Evolutionary conservation across 2,329 filamentous ascomycete genomes (phyloP).

Genomic region (Westerdykella sp.): DNA sequence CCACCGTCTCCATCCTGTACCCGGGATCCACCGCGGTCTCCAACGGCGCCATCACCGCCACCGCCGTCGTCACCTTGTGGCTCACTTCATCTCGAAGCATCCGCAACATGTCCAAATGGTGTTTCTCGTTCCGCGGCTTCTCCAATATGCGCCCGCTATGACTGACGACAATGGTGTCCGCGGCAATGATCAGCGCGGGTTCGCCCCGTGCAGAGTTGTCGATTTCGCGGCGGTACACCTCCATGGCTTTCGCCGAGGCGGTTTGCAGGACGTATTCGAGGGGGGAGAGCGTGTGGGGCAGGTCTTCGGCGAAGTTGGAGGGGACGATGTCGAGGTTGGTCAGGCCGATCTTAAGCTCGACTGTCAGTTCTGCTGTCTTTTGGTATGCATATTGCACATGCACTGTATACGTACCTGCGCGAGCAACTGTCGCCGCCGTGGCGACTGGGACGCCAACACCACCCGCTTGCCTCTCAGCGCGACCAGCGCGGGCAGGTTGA

Average conservation of each 20-base stretch:
- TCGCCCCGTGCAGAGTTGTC: conserved; percentile 56
- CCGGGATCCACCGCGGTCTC: conserved; percentile 76
- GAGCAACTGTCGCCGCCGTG: conserved; percentile 74
- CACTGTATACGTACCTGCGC: conserved; percentile 49
- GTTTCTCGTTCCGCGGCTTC: conserved; percentile 75
- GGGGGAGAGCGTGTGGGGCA: conserved; percentile 70
- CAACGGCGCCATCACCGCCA: conserved; percentile 76
- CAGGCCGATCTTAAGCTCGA: conserved; percentile 61
- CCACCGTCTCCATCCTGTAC: conserved; percentile 72
- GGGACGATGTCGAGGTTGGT: conserved; percentile 76
- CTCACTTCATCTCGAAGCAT: conserved; percentile 67
- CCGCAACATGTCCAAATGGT: conserved; percentile 80
- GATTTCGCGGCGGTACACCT: conserved; percentile 60
- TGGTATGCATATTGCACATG: background rate
- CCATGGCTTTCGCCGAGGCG: conserved; percentile 72
- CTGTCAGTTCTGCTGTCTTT: background rate
- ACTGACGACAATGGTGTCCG: conserved; percentile 84
- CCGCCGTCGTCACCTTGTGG: conserved; percentile 81
- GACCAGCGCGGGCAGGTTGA: conserved; percentile 73
- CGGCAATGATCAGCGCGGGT: conserved; percentile 77
- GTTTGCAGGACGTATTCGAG: conserved; percentile 90
- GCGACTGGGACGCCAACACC: conserved; percentile 85
- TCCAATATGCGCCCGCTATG: conserved; percentile 73
- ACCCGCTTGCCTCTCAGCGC: conserved; percentile 72
- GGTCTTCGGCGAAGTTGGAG: conserved; percentile 76